Percentiles rank a stretch among this genome's conserved stretches.
phyloP scores from a whole-genome alignment of 1,284 basidiomycete genomes.

The Macrocybe sp. region DNA sequence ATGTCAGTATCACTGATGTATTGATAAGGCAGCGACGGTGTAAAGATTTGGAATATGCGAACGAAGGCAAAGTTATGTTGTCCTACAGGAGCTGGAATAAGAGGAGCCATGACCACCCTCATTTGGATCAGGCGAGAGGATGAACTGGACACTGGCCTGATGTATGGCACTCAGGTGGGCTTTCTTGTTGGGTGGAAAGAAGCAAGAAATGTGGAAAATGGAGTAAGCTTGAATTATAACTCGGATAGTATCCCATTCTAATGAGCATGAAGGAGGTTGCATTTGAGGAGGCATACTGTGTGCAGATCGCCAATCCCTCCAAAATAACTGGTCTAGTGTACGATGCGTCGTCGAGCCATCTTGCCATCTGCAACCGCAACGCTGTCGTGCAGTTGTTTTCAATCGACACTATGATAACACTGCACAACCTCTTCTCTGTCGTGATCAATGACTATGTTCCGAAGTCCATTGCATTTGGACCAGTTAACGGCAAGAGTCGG shows the following conservation, averaged over 20 bases:
- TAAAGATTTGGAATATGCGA: not conserved
- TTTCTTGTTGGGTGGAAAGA: constrained; percentile 13
- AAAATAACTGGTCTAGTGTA: constrained; percentile 5
- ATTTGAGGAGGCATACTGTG: constrained; percentile 6
- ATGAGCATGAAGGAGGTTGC: not conserved
- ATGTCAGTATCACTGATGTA: not conserved
- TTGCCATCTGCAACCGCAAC: constrained; percentile 3
- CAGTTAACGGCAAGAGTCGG: constrained; percentile 1
- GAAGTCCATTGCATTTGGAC: constrained; percentile 9
- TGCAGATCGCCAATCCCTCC: constrained; percentile 1
- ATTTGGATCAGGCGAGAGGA: constrained; percentile 14
- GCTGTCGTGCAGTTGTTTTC: constrained; percentile 9
- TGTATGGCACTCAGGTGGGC: constrained; percentile 12
- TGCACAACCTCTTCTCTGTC: constrained; percentile 6
- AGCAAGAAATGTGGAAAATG: not conserved
- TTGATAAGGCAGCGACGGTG: not conserved
- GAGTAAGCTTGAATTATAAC: not conserved
- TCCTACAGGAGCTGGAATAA: constrained; percentile 2
- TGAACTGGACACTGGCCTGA: constrained; percentile 9
- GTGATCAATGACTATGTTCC: constrained; percentile 7
- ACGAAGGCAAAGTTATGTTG: not conserved
- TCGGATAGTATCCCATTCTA: not conserved
- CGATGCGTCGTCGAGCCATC: constrained; percentile 1
- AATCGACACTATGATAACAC: not conserved
- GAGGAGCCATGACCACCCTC: constrained; percentile 11